Evolutionary conservation across 2,329 filamentous ascomycete species (phyloP), one percentile per base, ranked within the genome.

Genomic region (Talaromyces sp.): DNA sequence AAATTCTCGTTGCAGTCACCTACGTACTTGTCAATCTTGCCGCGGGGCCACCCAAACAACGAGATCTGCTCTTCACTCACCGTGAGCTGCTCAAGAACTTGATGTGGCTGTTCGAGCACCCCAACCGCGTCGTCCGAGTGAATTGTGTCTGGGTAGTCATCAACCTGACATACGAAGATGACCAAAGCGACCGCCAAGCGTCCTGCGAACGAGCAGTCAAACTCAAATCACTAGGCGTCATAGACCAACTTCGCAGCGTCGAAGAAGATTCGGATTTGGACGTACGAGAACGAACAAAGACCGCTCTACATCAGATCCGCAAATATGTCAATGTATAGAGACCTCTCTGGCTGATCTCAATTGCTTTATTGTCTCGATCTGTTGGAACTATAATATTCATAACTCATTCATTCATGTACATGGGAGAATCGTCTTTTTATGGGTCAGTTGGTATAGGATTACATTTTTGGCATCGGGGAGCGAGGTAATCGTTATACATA

Each of bases 11-110:
- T 69, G 84, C 90, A 2, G 89, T 93, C 11, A 86, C 92, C 31
- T 95, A 88, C 72, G 88, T 97, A 62, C 82, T 98, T 56, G 88
- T 95, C 14, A 92, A 98, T 77, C 86, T 98, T 69, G 92, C 92
- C 18, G 93, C 93, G 9, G 91, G 91, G 66, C 81, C 88, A 12
- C 87, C 92, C 2, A 84, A 85, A 33, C 92, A 97, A 75, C 87
- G 92, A 61, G 87, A 93, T 70, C 78, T 91, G 16, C 82, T 96
- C 11, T 86, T 96, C 59, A 83, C 87, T 2, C 92, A 97, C 74
- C 88, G 86, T 1, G 84, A 89, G 12, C 80, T 98, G 4, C 82
- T 98, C 64, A 86, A 84, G 69, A 84, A 89, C 55, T 81, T 96
- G 54, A 83, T 88, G 8, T 85, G 85, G 16, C 87, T 96, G 62